Percentiles rank a stretch among this genome's conserved stretches.
phyloP scores from a whole-genome alignment of 768 basidiomycete species.

The Phylloporus sp. region DNA sequence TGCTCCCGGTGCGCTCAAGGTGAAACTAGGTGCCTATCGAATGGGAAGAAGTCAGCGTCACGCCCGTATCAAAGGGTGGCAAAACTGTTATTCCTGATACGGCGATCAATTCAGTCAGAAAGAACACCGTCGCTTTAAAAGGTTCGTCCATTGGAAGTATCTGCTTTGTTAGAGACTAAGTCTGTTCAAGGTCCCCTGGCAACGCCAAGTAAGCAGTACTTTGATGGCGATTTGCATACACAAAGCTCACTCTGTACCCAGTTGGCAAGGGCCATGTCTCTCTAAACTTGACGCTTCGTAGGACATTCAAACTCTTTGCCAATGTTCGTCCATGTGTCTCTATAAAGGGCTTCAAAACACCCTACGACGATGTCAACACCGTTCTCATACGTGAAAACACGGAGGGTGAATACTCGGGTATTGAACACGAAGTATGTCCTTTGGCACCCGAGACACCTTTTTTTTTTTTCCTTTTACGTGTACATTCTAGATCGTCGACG shows the following conservation, averaged over 20 bases:
- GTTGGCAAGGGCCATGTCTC: conserved; percentile 99
- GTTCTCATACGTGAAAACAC: conserved; percentile 99
- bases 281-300: conserved; percentile 90
- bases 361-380: conserved; percentile 97
- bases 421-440: conserved; percentile 86
- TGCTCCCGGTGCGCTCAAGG: conserved; percentile 10
- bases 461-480: conserved; percentile 16
- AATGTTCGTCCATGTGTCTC: conserved; percentile 97
- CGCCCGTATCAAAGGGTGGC: conserved; percentile 88
- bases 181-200: conserved; percentile 73
- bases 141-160: conserved; percentile 42
- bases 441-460: not conserved
- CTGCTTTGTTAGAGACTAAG: conserved; percentile 10
- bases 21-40: conserved; percentile 81
- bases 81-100: conserved; percentile 95
- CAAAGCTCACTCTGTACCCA: conserved; percentile 31
- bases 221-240: conserved; percentile 3
- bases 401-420: conserved; percentile 99
- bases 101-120: conserved; percentile 88
- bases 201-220: conserved; percentile 75
- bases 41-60: conserved; percentile 99
- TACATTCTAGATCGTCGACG: conserved; percentile 73
- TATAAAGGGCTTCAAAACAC: conserved; percentile 95
- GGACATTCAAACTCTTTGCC: conserved; percentile 97
- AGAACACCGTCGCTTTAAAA: conserved; percentile 97